Evolutionary conservation across 2,329 filamentous ascomycete genomes (phyloP), one percentile per base, ranked within the genome.

Genomic region (Fonsecaea multimorphosa): DNA sequence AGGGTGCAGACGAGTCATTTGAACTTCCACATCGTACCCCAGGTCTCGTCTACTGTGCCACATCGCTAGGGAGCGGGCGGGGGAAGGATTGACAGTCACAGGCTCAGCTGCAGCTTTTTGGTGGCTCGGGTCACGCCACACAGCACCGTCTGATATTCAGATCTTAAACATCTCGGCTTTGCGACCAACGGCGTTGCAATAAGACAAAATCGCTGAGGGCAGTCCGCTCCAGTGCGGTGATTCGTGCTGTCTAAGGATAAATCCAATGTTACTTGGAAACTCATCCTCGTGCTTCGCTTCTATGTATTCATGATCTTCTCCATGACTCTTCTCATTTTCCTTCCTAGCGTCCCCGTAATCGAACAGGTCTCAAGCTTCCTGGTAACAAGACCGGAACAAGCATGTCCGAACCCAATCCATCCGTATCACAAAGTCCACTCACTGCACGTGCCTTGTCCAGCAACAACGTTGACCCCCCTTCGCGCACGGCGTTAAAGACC

Each of bases 21-120:
- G 56, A 87, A 83, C 24, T 89, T 89, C 74, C 86, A 82, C 4
- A 83, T 89, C 70, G 87, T 86, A 55, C 87, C 87, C n/a, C 84
- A 71, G 51, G 66, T 70, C 19, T 68, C 66, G 14, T 56, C 58
- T 12, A 63, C 65, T 19, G 63, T 65, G 24, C 53, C 44, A 12
- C 44, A 49, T 27, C 44, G 44, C 19, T 49, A 49, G 44, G 1
- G 8, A 49, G n/a, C 8, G 40, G 19, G 40, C 5, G 40, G 6
- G 8, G 40, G 19, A n/a, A 24, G 40, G n/a, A 46, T 19, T 46
- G 40, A 19, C 40, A 46, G 40, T 22, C 8, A 4, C 40, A 22
- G 40, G n/a, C 9, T 16, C 16, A 7, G 36, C 38, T 49, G 14
- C 44, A 49, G 44, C 8, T 27, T 24, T 22, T 24, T 12, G 19